Evolutionary conservation across 148 eudicot genomes (phyloP).

Genomic region (Rhododendron kiyosumense): DNA sequence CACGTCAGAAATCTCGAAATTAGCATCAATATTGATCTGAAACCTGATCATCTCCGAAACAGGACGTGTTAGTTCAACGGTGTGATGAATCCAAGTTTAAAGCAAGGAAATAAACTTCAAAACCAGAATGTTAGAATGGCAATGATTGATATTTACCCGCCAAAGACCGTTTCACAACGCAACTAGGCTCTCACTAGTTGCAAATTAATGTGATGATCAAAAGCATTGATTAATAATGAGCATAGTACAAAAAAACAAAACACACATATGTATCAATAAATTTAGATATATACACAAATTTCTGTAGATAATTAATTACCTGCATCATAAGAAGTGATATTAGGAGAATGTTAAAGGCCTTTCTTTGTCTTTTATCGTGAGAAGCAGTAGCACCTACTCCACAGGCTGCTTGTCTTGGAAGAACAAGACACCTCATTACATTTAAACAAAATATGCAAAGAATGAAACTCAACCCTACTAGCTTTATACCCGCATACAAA

Average conservation of each 20-base stretch:
- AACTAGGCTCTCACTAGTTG: neutral
- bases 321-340: neutral
- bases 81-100: neutral
- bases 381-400: conserved; percentile 2
- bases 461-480: conserved; percentile 11
- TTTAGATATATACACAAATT: neutral
- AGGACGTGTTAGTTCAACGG: neutral
- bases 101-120: neutral
- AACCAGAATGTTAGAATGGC: neutral
- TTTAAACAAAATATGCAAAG: conserved; percentile 5
- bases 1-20: neutral
- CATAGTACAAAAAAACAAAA: conserved; percentile 10
- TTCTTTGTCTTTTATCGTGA: conserved; percentile 3
- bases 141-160: neutral
- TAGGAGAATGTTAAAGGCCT: conserved; percentile 7
- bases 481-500: conserved; percentile 24
- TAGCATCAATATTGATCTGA: neutral
- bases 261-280: neutral
- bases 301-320: neutral
- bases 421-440: conserved; percentile 25
- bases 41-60: neutral
- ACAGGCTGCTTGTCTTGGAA: conserved; percentile 19
- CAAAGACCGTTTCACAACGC: neutral
- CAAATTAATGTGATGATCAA: neutral
- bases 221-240: neutral